Conservation (phyloP, 139 green algal species). For the Pleodorina starrii region DNA sequence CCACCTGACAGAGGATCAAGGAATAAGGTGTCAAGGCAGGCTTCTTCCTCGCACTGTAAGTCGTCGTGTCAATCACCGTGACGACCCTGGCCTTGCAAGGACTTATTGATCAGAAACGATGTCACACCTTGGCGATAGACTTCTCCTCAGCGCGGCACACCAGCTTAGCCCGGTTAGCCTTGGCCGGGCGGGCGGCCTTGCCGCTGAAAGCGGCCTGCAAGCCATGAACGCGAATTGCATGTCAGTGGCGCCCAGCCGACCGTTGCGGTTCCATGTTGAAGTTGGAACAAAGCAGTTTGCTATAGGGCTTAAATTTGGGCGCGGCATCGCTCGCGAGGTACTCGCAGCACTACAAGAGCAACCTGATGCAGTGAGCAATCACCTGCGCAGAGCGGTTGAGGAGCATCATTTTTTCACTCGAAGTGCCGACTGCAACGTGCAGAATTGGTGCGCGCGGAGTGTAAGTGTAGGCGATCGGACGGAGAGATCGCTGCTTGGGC, state of each 20-base stretch:
- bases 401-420: slow-evolving; percentile 44
- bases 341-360: too few species aligned
- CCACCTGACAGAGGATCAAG: too few species aligned
- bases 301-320: too few species aligned
- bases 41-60: too few species aligned
- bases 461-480: slow-evolving; percentile 13
- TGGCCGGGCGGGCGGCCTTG: slow-evolving; percentile 52
- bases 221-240: background rate
- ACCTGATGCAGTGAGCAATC: too few species aligned
- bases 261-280: too few species aligned
- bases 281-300: too few species aligned
- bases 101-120: too few species aligned
- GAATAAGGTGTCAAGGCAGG: too few species aligned
- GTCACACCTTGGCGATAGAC: slow-evolving; percentile 60
- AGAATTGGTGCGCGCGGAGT: background rate
- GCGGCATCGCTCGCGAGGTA: too few species aligned
- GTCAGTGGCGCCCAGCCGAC: background rate
- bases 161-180: slow-evolving; percentile 45
- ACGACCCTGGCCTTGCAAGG: too few species aligned
- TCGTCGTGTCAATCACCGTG: background rate
- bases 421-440: slow-evolving; percentile 29
- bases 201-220: slow-evolving; percentile 56
- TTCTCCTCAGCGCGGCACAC: slow-evolving; percentile 69
- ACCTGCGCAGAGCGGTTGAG: slow-evolving; percentile 41
- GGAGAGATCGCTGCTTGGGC: background rate